Conservation (phyloP, 805 yeast species). For the Suhomyces emberorum region DNA sequence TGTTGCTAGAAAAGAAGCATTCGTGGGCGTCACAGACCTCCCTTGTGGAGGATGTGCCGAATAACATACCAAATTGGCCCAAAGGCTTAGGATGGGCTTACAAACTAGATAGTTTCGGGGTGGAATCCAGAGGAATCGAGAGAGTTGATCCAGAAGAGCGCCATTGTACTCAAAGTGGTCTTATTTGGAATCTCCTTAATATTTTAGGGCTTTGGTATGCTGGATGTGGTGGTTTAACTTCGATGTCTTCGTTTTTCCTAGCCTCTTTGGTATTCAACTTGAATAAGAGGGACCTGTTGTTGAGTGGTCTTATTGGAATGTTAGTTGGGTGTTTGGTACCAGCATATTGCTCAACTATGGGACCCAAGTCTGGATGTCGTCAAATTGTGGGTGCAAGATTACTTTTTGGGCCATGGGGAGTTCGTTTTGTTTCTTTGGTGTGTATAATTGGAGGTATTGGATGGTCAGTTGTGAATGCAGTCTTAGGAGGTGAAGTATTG, state of each 20-base stretch:
- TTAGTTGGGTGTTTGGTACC: slow-evolving; percentile 35
- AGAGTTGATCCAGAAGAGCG: slow-evolving; percentile 30
- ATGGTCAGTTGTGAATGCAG: slow-evolving; percentile 39
- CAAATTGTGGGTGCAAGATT: slow-evolving; percentile 38
- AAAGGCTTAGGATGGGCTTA: no score
- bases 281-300: slow-evolving; percentile 22
- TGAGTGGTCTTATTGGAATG: slow-evolving; percentile 29
- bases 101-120: slow-evolving; percentile 25
- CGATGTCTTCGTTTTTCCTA: slow-evolving; percentile 36
- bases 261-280: slow-evolving; percentile 29
- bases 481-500: slow-evolving; percentile 35
- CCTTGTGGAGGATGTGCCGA: no score
- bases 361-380: slow-evolving; percentile 36
- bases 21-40: no score
- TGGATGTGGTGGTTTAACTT: slow-evolving; percentile 38
- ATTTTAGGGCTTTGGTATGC: slow-evolving; percentile 38
- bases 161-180: neutral
- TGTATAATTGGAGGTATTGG: slow-evolving; percentile 34
- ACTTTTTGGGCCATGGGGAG: slow-evolving; percentile 36
- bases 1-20: no score
- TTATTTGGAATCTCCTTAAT: slow-evolving; percentile 21
- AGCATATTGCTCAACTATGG: slow-evolving; percentile 38
- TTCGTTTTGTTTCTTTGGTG: slow-evolving; percentile 27
- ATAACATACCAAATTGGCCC: no score
- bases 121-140: slow-evolving; percentile 36